Evolutionary conservation across 768 basidiomycete genomes (phyloP), one percentile per base, ranked within the genome.

Genomic region (Psilocybe subaeruginosa): DNA sequence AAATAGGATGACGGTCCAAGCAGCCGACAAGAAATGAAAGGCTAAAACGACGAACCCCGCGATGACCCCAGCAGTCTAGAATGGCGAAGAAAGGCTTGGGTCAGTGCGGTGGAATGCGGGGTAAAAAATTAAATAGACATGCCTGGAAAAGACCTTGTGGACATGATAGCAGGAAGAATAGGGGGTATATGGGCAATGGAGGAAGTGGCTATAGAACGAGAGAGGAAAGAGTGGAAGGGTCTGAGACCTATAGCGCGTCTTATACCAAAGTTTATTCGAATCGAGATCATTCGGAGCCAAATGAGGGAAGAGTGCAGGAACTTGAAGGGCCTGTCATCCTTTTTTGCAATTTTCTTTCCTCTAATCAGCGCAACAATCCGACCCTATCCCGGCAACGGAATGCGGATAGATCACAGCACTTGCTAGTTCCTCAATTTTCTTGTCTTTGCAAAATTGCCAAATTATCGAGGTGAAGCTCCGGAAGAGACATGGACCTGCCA

Each of bases 21-120:
- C 31, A 27, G 45, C 12, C 48, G 41, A 43, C 41, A 43, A 14
- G 41, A n/a, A 39, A 27, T 41, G 23, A 50, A 16, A 33, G 43
- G 43, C 11, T 50, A 41, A 43, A 11, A 45, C 29, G 37, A 73
- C 76, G 69, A 71, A 82, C 82, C 54, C 82, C 82, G 58, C 82
- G 82, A 65, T 82, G 78, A 59, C 78, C 76, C 80, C 77, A 97
- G 73, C 95, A 97, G 69, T 95, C 92, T 83, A 29, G 45, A 16
- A 54, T 41, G 30, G 19, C 16, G 45, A 37, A 30, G 33, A 11
- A 35, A 55, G 23, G 23, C 3, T 5, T 58, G 17, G n/a, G 53
- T 62, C 50, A 41, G 51, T 52, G 23, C 16, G 33, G 48, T 6
- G 27, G 55, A 23, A 33, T 46, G 48, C 19, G 33, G 54, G n/a